Conservation (phyloP, 805 yeast genomes). For the Saccharomycopsis fodiens region DNA sequence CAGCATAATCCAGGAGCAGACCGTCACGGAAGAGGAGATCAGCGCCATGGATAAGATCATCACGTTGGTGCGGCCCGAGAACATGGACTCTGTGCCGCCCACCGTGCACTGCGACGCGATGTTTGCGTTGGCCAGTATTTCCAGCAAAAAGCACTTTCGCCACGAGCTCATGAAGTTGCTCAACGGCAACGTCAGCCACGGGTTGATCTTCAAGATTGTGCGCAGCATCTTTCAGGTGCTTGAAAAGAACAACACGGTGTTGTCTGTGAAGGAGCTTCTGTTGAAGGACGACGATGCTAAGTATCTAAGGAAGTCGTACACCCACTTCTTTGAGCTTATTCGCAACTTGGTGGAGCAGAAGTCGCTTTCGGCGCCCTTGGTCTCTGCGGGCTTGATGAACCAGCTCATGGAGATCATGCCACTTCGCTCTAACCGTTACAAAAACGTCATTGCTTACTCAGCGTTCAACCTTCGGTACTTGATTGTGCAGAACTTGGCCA, state of each 20-base stretch:
- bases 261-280: slow-evolving; percentile 5
- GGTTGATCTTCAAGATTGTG: slow-evolving; percentile 64
- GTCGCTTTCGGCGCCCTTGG: slow-evolving; percentile 23
- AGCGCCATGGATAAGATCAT: slow-evolving; percentile 60
- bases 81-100: slow-evolving; percentile 26
- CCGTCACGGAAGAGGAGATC: slow-evolving; percentile 67
- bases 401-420: slow-evolving; percentile 56
- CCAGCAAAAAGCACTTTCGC: slow-evolving; percentile 62
- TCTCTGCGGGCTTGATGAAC: slow-evolving; percentile 66
- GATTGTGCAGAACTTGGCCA: slow-evolving; percentile 37
- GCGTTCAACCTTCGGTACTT: slow-evolving; percentile 46
- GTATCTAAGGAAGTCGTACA: slow-evolving; percentile 39
- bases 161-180: slow-evolving; percentile 68
- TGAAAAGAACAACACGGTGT: slow-evolving; percentile 27
- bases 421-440: slow-evolving; percentile 40
- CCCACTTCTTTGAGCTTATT: slow-evolving; percentile 47
- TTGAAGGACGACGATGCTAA: slow-evolving; percentile 30
- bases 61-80: slow-evolving; percentile 65
- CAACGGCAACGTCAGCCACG: slow-evolving; percentile 85
- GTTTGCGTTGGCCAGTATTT: slow-evolving; percentile 60
- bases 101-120: slow-evolving; percentile 50
- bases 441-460: slow-evolving; percentile 57
- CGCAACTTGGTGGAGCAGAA: slow-evolving; percentile 54
- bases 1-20: slow-evolving; percentile 48
- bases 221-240: slow-evolving; percentile 52